A percentile compares a stretch with the other conserved stretches of the same genome.
Conservation (phyloP, 257 asterid species). For the Ocimum tenuiflorum region DNA sequence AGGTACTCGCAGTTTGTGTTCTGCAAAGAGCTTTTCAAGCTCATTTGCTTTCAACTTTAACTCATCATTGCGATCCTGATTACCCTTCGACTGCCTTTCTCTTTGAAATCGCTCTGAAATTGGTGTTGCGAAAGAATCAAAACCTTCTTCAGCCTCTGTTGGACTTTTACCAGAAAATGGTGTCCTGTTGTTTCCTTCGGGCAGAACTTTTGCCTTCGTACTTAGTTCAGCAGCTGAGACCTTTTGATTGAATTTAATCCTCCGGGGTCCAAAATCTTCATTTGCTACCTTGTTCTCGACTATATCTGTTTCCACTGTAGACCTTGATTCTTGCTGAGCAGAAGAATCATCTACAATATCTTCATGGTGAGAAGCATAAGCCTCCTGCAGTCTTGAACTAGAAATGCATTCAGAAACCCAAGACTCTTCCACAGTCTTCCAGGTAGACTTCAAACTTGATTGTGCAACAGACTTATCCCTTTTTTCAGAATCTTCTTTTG, state of each 20-base stretch:
- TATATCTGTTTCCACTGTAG: constrained; percentile 32
- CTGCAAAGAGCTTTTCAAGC: constrained; percentile 89
- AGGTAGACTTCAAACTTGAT: constrained; percentile 29
- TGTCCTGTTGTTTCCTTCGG: constrained; percentile 23
- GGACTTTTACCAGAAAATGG: constrained; percentile 31
- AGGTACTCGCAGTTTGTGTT: constrained; percentile 60
- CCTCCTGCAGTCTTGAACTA: constrained; percentile 41
- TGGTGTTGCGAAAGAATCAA: constrained; percentile 45
- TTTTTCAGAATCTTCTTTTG: constrained; percentile 35
- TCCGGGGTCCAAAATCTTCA: constrained; percentile 48
- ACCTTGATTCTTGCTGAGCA: constrained; percentile 34
- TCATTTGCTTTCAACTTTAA: constrained; percentile 80
- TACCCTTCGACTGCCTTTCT: constrained; percentile 62
- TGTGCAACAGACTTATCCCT: constrained; percentile 27
- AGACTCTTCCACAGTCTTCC: constrained; percentile 33
- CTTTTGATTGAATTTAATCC: constrained; percentile 9
- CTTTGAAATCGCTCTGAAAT: constrained; percentile 54
- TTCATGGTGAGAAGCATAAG: constrained; percentile 39
- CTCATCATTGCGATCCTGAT: constrained; percentile 81
- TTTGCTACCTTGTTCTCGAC: constrained; percentile 28
- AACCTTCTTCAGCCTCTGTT: constrained; percentile 35
- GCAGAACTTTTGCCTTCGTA: constrained; percentile 31
- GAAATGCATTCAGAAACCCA: constrained; percentile 32
- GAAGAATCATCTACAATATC: constrained; percentile 35
- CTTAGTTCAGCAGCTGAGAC: constrained; percentile 33